Conservation (phyloP, 768 basidiomycete species). For the Pleurotus platypus region DNA sequence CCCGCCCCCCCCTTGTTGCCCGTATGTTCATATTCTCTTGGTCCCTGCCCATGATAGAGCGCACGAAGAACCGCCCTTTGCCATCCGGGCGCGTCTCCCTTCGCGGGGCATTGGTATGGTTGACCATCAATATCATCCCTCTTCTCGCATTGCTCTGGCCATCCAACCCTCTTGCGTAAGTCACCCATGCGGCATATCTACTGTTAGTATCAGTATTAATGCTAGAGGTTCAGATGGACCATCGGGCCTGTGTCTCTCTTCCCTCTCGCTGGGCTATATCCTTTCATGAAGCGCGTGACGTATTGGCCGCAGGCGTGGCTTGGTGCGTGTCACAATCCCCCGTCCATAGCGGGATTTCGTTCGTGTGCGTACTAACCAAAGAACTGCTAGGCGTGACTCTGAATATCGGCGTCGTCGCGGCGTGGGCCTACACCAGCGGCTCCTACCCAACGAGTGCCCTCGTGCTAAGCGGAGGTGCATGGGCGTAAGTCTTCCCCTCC, state of each 20-base stretch:
- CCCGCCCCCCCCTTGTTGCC: background rate
- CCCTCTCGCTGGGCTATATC: conserved; percentile 16
- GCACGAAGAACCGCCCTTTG: background rate
- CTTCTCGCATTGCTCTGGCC: background rate
- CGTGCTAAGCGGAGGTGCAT: conserved; percentile 1
- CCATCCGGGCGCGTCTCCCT: background rate
- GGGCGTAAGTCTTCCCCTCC: background rate
- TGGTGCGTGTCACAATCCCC: background rate
- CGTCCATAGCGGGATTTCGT: background rate
- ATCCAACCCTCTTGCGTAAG: background rate
- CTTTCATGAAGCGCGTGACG: conserved; percentile 22
- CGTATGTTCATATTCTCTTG: background rate
- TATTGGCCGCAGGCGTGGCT: conserved; percentile 26
- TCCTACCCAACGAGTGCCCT: conserved; percentile 10
- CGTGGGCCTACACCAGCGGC: conserved; percentile 18
- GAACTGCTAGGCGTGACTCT: conserved; percentile 14
- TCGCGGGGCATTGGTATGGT: background rate
- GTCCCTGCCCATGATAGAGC: background rate
- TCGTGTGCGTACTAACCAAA: background rate
- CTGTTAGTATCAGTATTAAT: background rate
- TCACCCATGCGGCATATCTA: background rate
- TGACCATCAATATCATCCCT: background rate
- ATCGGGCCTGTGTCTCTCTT: conserved; percentile 9
- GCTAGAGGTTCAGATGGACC: background rate
- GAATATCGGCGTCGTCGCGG: conserved; percentile 17